A percentile compares a stretch with the other conserved stretches of the same genome.
phyloP scores from a whole-genome alignment of 352 stramenopile genomes.

The Nannochloropsis limnetica region DNA sequence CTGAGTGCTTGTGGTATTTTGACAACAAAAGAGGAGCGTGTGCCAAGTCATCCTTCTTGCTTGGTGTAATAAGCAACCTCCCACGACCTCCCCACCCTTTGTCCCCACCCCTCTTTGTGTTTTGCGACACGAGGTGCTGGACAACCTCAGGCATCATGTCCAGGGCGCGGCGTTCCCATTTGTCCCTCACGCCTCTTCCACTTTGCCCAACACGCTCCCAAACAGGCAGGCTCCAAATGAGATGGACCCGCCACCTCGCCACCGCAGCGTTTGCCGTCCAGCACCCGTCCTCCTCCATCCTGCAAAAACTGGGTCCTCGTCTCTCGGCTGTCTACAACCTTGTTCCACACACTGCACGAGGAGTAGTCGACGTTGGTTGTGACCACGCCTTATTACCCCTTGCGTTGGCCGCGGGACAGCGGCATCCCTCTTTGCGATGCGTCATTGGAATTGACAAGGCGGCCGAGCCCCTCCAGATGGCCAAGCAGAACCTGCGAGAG shows the following conservation, averaged over 20 bases:
- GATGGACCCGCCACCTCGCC: not conserved
- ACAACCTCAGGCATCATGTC: too few relatives aligned
- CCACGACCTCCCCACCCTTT: too few relatives aligned
- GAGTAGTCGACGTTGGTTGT: conserved; percentile 12
- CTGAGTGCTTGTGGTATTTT: not conserved
- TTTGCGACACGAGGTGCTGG: too few relatives aligned
- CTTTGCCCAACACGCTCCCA: too few relatives aligned
- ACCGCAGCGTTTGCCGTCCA: not conserved
- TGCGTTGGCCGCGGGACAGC: not conserved
- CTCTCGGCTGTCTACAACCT: not conserved
- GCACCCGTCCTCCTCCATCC: not conserved
- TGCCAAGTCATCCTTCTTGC: not conserved
- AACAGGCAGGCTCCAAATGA: not conserved
- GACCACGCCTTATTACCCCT: not conserved
- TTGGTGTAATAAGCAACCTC: too few relatives aligned
- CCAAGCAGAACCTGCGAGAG: conserved; percentile 21
- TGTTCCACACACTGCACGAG: not conserved
- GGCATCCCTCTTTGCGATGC: not conserved
- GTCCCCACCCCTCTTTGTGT: too few relatives aligned
- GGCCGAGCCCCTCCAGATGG: not conserved
- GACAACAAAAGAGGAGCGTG: not conserved
- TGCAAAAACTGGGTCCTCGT: conserved; percentile 26
- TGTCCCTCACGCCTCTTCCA: too few relatives aligned
- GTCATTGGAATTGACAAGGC: conserved; percentile 15
- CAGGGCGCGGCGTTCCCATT: too few relatives aligned